Percentiles rank a stretch among this genome's conserved stretches.
These are phyloP conservation scores for Saturnispora halmiae DNA, from an alignment of 805 yeast species.

Conservation along the genomic window DNA sequence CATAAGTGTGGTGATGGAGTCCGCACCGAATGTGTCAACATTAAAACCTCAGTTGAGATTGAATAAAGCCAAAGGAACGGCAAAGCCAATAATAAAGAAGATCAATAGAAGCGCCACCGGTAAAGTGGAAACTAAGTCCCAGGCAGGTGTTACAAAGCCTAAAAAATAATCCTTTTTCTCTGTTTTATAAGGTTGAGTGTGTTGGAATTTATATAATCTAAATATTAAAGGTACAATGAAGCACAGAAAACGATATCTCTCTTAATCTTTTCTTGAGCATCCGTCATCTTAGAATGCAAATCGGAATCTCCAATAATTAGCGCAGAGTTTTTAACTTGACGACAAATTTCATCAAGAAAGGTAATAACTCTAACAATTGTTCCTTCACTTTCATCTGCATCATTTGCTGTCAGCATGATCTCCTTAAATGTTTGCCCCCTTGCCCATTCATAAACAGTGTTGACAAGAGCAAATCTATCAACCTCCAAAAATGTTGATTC, in stretches of 20 bases:
- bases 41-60: conserved; percentile 27
- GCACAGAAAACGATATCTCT: conserved; percentile 98
- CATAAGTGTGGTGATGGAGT: conserved; percentile 60
- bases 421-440: conserved; percentile 86
- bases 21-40: conserved; percentile 38
- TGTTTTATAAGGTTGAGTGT: neutral
- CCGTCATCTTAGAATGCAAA: conserved; percentile 81
- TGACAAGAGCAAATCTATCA: conserved; percentile 81
- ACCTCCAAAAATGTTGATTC: conserved; percentile 78
- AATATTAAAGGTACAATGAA: conserved; percentile 61
- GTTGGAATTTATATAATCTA: neutral
- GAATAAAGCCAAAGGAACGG: conserved; percentile 27
- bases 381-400: conserved; percentile 67
- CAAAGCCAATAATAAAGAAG: conserved; percentile 23
- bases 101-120: conserved; percentile 13
- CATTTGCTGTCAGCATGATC: conserved; percentile 80
- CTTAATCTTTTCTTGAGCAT: conserved; percentile 89
- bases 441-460: conserved; percentile 98
- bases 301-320: conserved; percentile 87
- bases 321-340: conserved; percentile 91
- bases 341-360: conserved; percentile 86
- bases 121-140: conserved; percentile 8
- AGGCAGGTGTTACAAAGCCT: conserved; percentile 13
- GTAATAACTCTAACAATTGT: conserved; percentile 94
- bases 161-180: neutral